phyloP scores from a whole-genome alignment of 2,329 filamentous ascomycete genomes.

The Dactylella cylindrospora region DNA sequence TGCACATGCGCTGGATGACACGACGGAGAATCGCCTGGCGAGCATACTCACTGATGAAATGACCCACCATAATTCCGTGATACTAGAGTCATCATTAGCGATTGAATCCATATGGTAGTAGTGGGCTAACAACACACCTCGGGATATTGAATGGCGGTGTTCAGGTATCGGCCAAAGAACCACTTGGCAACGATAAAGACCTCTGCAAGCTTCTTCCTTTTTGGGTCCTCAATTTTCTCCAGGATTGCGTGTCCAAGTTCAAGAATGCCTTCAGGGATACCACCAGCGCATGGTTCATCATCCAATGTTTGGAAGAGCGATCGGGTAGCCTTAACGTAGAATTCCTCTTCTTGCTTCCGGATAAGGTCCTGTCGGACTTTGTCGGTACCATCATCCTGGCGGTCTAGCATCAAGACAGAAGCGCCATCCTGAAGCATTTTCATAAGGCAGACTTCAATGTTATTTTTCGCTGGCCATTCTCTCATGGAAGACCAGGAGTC shows the following conservation, averaged over 20 bases:
- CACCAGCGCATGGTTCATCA: constrained; percentile 72
- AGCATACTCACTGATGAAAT: constrained; percentile 88
- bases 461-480: constrained; percentile 84
- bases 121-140: constrained; percentile 61
- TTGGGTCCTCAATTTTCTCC: constrained; percentile 68
- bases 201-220: constrained; percentile 61
- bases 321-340: constrained; percentile 79
- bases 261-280: constrained; percentile 81
- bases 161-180: constrained; percentile 85
- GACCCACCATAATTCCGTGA: constrained; percentile 75
- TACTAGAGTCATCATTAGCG: constrained; percentile 50
- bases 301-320: constrained; percentile 83
- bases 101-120: constrained; percentile 9
- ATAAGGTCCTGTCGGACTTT: constrained; percentile 55
- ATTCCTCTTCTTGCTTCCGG: constrained; percentile 72
- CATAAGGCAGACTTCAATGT: constrained; percentile 93
- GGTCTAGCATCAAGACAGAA: constrained; percentile 72
- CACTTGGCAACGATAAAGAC: constrained; percentile 78
- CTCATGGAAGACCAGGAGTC: constrained; percentile 84
- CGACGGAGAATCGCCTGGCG: constrained; percentile 67
- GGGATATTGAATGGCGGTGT: constrained; percentile 81
- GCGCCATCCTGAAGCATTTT: constrained; percentile 89
- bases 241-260: constrained; percentile 83
- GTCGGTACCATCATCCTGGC: constrained; percentile 74
- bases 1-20: constrained; percentile 56